Conservation (phyloP, 192 early-diverging fungal genomes). For the Helicostylum pulchrum region DNA sequence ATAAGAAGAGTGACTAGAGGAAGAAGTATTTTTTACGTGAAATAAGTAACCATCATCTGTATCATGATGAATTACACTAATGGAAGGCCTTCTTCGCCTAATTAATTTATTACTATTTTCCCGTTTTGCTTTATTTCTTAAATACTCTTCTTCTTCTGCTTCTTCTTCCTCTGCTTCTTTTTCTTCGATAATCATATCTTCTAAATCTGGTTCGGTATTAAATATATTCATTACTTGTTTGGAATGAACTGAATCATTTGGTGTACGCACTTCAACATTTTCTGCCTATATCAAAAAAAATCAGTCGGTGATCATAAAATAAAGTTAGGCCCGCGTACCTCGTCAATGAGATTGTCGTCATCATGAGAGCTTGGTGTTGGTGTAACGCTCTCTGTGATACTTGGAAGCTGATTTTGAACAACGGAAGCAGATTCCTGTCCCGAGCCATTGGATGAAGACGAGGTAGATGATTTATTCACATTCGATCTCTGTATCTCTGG, state of each 20-base stretch:
- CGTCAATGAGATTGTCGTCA: not conserved
- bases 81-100: not conserved
- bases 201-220: slow-evolving; percentile 8
- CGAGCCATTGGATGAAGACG: slow-evolving; percentile 1
- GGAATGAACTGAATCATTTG: not conserved
- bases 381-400: not conserved
- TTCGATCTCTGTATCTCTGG: slow-evolving; percentile 5
- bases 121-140: not conserved
- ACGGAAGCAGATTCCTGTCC: not conserved
- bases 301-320: too few relatives aligned
- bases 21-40: not conserved
- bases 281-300: too few relatives aligned
- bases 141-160: not conserved
- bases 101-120: not conserved
- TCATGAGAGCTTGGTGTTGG: not conserved
- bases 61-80: slow-evolving; percentile 3
- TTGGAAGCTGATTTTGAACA: not conserved
- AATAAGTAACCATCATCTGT: not conserved
- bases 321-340: too few relatives aligned
- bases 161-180: not conserved
- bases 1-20: slow-evolving; percentile 4
- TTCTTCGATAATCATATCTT: not conserved
- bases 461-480: not conserved
- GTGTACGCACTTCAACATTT: not conserved
- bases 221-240: slow-evolving; percentile 10